Conservation (phyloP, 208 protist species). For the Acanthamoeba sp. region DNA sequence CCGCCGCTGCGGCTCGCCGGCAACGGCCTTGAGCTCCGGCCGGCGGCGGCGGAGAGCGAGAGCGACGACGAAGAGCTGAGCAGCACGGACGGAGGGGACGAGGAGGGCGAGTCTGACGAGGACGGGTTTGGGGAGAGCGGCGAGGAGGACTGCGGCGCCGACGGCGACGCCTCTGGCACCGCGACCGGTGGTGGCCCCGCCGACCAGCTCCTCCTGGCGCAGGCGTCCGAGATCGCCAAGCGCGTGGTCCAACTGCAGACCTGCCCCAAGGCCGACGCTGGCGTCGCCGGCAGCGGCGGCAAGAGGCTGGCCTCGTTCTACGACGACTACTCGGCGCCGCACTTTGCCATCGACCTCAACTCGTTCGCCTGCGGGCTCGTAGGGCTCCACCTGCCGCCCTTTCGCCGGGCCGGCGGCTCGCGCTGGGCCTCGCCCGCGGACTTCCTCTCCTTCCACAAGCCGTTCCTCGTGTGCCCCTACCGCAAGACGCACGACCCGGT, state of each 20-base stretch:
- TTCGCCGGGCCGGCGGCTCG: neutral
- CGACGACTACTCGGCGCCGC: constrained; percentile 17
- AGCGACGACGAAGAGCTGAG: neutral
- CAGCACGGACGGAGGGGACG: neutral
- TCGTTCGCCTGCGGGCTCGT: constrained; percentile 2
- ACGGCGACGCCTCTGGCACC: neutral
- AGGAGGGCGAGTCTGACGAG: neutral
- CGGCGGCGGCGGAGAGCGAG: neutral
- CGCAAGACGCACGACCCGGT: neutral
- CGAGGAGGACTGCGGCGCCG: neutral
- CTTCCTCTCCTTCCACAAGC: constrained; percentile 13
- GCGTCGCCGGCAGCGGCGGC: too few relatives aligned
- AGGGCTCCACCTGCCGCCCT: neutral
- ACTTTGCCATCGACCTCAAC: constrained; percentile 31
- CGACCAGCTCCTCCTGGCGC: neutral
- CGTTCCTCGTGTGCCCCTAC: constrained; percentile 30
- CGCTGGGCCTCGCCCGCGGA: constrained; percentile 8
- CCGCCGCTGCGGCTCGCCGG: neutral
- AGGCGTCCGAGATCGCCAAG: neutral
- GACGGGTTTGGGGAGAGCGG: neutral
- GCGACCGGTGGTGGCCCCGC: neutral
- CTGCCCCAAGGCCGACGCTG: too few relatives aligned
- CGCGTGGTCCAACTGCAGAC: neutral
- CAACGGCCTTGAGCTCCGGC: neutral
- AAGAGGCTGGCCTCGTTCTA: neutral